Evolutionary conservation across 2,329 filamentous ascomycete species (phyloP).

Genomic region (Beauveria asiatica): DNA sequence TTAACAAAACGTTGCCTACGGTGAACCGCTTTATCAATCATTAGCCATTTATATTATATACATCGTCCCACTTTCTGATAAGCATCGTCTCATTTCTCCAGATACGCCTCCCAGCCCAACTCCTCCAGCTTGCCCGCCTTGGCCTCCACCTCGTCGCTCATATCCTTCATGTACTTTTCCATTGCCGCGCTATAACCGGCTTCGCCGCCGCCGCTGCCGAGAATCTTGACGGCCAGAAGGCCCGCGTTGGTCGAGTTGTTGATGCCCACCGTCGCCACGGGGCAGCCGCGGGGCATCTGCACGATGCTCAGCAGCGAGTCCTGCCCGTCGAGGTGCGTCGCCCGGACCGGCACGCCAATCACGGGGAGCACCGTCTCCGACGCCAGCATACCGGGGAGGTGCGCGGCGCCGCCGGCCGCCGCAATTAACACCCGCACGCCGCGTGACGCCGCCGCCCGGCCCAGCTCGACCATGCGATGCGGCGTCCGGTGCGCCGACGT

Average conservation of each 20-base stretch:
- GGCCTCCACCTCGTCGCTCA: slow-evolving; percentile 53
- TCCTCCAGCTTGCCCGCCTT: slow-evolving; percentile 52
- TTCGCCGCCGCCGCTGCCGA: slow-evolving; percentile 44
- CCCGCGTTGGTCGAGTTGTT: slow-evolving; percentile 75
- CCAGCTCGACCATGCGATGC: slow-evolving; percentile 59
- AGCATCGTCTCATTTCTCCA: slow-evolving; percentile 22
- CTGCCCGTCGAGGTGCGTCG: slow-evolving; percentile 61
- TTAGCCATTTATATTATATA: background rate
- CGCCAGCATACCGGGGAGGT: slow-evolving; percentile 67
- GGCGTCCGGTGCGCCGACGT: slow-evolving; percentile 75
- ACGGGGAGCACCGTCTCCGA: slow-evolving; percentile 64
- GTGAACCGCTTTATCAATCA: background rate
- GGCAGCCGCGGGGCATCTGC: slow-evolving; percentile 67
- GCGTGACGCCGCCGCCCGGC: slow-evolving; percentile 50
- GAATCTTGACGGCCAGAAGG: slow-evolving; percentile 59
- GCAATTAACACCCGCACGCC: slow-evolving; percentile 70
- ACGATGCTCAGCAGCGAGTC: slow-evolving; percentile 67
- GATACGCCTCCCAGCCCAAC: slow-evolving; percentile 48
- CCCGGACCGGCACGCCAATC: slow-evolving; percentile 70
- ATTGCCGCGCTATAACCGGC: slow-evolving; percentile 47
- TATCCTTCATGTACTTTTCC: slow-evolving; percentile 52
- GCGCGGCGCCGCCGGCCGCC: slow-evolving; percentile 65
- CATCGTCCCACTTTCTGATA: background rate
- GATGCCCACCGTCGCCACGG: slow-evolving; percentile 68
- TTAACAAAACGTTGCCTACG: background rate